Conservation (phyloP, 768 basidiomycete species). For the Chalciporus pseudorubinellus region DNA sequence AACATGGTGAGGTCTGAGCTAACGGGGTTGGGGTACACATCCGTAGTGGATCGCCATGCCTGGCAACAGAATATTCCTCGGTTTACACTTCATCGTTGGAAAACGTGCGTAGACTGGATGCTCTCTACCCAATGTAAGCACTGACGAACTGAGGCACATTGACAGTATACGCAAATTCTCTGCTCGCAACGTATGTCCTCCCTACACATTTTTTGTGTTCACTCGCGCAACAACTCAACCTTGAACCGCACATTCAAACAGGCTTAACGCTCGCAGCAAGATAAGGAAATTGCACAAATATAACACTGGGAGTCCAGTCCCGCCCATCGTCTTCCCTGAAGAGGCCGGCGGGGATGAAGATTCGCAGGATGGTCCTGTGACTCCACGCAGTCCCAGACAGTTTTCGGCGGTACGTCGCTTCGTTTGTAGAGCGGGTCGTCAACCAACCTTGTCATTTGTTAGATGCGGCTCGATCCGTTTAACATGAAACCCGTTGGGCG, state of each 20-base stretch:
- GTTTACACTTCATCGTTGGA: constrained; percentile 22
- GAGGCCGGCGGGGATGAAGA: not conserved
- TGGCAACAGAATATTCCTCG: constrained; percentile 24
- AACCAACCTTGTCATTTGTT: too few relatives aligned
- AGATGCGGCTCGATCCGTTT: constrained; percentile 7
- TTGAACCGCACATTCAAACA: not conserved
- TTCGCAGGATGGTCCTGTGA: not conserved
- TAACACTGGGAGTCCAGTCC: not conserved
- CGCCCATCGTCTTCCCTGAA: constrained; percentile 4
- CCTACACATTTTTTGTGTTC: not conserved
- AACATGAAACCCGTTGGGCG: not conserved
- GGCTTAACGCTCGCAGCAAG: constrained; percentile 20
- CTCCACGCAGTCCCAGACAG: not conserved
- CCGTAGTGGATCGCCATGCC: constrained; percentile 21
- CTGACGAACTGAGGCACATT: too few relatives aligned
- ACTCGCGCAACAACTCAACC: not conserved
- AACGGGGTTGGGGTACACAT: too few relatives aligned
- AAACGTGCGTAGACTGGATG: constrained; percentile 14
- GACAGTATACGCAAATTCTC: constrained; percentile 28
- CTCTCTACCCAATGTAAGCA: not conserved
- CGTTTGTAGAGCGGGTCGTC: too few relatives aligned
- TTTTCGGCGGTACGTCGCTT: constrained; percentile 2
- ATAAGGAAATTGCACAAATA: constrained; percentile 3
- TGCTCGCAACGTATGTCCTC: constrained; percentile 24
- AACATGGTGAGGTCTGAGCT: not conserved